Conservation (phyloP, 176 grass and related monocot genomes). For the Pontederia crassipes region DNA sequence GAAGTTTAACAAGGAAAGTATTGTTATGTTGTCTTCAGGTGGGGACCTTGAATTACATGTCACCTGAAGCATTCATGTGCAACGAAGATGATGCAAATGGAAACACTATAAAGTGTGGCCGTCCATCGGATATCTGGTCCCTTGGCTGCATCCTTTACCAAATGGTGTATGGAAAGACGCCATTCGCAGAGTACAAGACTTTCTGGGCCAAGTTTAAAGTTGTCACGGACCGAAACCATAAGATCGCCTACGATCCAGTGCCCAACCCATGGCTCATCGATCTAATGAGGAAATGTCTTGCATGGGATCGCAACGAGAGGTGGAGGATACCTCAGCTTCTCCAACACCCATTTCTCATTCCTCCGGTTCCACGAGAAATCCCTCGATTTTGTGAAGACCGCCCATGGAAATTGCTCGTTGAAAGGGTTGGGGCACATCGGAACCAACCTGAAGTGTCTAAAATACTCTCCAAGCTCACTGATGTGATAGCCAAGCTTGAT, state of each 20-base stretch:
- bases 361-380: constrained; percentile 32
- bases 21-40: constrained; percentile 32
- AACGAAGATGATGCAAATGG: constrained; percentile 58
- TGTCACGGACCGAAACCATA: constrained; percentile 68
- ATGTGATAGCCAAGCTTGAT: constrained; percentile 33
- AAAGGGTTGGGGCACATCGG: constrained; percentile 42
- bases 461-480: constrained; percentile 24
- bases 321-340: constrained; percentile 83
- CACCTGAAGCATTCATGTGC: constrained; percentile 88
- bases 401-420: constrained; percentile 25
- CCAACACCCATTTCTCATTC: constrained; percentile 74
- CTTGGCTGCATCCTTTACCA: constrained; percentile 96
- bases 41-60: constrained; percentile 98
- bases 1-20: background rate
- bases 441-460: constrained; percentile 34
- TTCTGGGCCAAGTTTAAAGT: constrained; percentile 87
- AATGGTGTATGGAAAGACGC: constrained; percentile 98
- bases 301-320: constrained; percentile 68
- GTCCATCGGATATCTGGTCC: constrained; percentile 93
- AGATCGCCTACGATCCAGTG: constrained; percentile 53
- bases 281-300: constrained; percentile 71
- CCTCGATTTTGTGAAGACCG: constrained; percentile 14
- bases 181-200: constrained; percentile 75
- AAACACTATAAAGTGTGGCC: constrained; percentile 71
- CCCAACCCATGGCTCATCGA: constrained; percentile 90